These are phyloP conservation scores for Buddleja alternifolia DNA, from an alignment of 257 asterid genomes.

Conservation along the genomic window DNA sequence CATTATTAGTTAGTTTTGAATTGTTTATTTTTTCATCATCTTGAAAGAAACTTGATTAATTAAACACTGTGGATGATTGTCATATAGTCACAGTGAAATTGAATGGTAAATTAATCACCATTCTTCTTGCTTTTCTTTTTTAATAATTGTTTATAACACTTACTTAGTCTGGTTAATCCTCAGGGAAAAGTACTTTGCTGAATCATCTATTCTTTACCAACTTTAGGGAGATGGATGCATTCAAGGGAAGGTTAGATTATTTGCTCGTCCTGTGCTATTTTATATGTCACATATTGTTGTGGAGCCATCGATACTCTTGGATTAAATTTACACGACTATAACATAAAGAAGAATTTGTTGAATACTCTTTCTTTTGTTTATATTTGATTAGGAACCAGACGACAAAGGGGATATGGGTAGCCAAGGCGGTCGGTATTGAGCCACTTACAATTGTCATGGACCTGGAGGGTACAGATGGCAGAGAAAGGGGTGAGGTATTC, in stretches of 20 bases:
- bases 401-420: constrained; percentile 66
- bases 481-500: constrained; percentile 66
- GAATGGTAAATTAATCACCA: background rate
- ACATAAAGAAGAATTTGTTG: background rate
- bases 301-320: background rate
- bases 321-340: constrained; percentile 2
- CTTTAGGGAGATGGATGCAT: constrained; percentile 53
- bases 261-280: background rate
- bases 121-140: background rate
- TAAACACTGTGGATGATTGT: too few relatives aligned
- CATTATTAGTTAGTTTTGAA: background rate
- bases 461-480: constrained; percentile 70
- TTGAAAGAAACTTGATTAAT: background rate
- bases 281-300: background rate
- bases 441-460: constrained; percentile 56
- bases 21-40: background rate
- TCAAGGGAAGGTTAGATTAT: constrained; percentile 37
- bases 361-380: constrained; percentile 8
- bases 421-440: constrained; percentile 49
- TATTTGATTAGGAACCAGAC: constrained; percentile 43
- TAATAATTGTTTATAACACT: background rate
- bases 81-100: too few relatives aligned
- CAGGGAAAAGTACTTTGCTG: constrained; percentile 54
- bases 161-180: constrained; percentile 1
- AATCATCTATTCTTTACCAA: constrained; percentile 47